Evolutionary conservation across 2,329 filamentous ascomycete species (phyloP), one percentile per base, ranked within the genome.

Genomic region (Fusarium sp.): DNA sequence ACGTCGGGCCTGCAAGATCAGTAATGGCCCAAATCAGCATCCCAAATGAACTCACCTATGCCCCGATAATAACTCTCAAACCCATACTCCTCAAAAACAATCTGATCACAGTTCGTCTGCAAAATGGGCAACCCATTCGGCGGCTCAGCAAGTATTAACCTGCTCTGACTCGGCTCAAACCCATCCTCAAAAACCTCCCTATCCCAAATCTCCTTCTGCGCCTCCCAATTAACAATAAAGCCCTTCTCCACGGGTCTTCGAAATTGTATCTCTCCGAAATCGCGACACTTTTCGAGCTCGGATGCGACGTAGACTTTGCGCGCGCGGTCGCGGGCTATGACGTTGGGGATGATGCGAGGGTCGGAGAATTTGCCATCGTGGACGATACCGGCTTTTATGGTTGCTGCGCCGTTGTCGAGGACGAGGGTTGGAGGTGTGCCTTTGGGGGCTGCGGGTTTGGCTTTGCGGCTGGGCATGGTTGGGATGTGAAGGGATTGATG

Each of bases 41-140:
- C 7, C 4, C 10, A 5, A 5, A 11, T 3, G 0, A n/a, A 32
- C 83, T 63, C 79, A 88, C 92, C 92, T 70, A 92, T 84, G 61
- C 89, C 90, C 66, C 96, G 89, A 71, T 91, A 92, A 81, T 97
- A 97, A 72, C 92, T 91, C 14, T 91, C 88, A 80, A 99, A 99
- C 4, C 93, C 93, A 83, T 96, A 99, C 78, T 98, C 95, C 78
- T 99, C 96, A 83, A 99, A 98, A 2, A 98, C 89, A 77, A 99
- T 94, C 83, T 99, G 95, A 77, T 99, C 96, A 74, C 93, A 94
- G 78, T 98, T 96, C 42, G 91, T 89, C 80, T 98, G 94, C 69
- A 99, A 82, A 15, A 90, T 89, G 1, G 91, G 90, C 59, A 97
- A 86, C 6, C 91, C 90, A 80, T 97, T 97, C 6, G 94, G 91